These are phyloP conservation scores for Amphicarpaea edgeworthii DNA, from an alignment of 306 rosid genomes.

Conservation along the genomic window DNA sequence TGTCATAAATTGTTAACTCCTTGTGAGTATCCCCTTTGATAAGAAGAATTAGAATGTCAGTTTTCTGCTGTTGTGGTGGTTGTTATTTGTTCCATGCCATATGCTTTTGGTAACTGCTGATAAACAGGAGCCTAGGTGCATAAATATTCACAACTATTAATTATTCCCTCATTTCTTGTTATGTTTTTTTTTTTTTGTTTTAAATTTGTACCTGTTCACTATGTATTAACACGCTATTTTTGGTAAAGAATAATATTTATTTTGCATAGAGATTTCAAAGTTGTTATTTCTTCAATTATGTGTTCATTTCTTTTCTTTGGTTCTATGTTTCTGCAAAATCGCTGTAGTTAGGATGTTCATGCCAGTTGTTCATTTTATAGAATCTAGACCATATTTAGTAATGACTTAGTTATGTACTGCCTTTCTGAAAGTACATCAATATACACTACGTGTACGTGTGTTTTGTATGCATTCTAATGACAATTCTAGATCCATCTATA, in stretches of 20 bases:
- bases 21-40: slow-evolving; percentile 13
- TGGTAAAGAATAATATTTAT: not conserved
- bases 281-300: slow-evolving; percentile 2
- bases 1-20: slow-evolving; percentile 25
- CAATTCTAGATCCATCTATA: slow-evolving; percentile 20
- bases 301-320: not conserved
- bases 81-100: not conserved
- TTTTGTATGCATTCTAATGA: slow-evolving; percentile 26
- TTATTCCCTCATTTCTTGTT: slow-evolving; percentile 8
- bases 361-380: slow-evolving; percentile 15
- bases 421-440: slow-evolving; percentile 35
- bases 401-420: slow-evolving; percentile 25
- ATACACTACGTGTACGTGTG: not conserved
- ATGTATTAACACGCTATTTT: not conserved
- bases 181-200: not conserved
- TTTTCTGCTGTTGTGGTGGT: slow-evolving; percentile 19
- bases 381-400: slow-evolving; percentile 11
- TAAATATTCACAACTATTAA: slow-evolving; percentile 19
- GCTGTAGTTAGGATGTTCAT: slow-evolving; percentile 4
- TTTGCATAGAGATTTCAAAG: not conserved
- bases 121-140: slow-evolving; percentile 11
- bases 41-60: slow-evolving; percentile 5
- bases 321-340: slow-evolving; percentile 10
- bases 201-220: not conserved
- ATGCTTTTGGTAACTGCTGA: slow-evolving; percentile 2